phyloP scores from a whole-genome alignment of 2,329 filamentous ascomycete genomes.

The Paecilomyces formosus region DNA sequence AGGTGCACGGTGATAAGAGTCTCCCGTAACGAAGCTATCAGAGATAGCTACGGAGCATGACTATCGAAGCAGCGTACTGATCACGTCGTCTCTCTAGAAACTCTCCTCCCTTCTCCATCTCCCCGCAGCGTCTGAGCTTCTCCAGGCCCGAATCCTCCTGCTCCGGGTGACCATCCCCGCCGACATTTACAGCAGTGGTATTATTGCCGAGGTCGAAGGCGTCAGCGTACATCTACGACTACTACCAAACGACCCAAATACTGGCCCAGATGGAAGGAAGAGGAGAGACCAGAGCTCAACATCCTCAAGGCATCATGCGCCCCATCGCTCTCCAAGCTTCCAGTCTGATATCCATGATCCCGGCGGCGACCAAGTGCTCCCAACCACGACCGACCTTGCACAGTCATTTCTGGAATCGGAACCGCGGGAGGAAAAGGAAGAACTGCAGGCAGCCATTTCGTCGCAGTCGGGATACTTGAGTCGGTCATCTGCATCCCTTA shows the following conservation, averaged over 20 bases:
- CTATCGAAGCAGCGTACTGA: neutral
- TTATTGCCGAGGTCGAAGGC: constrained; percentile 73
- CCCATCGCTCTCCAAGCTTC: constrained; percentile 4
- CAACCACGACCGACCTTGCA: constrained; percentile 52
- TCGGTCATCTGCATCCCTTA: constrained; percentile 40
- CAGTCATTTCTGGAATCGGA: constrained; percentile 55
- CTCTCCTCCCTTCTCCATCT: constrained; percentile 67
- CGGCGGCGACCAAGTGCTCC: constrained; percentile 31
- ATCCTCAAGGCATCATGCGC: constrained; percentile 4
- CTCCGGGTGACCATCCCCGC: constrained; percentile 79
- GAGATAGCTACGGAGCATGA: neutral
- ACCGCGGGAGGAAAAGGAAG: constrained; percentile 48
- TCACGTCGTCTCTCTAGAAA: constrained; percentile 51
- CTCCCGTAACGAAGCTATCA: neutral
- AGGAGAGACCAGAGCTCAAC: neutral
- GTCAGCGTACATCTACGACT: constrained; percentile 64
- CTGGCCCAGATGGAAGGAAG: neutral
- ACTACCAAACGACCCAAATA: constrained; percentile 30
- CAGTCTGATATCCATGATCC: constrained; percentile 14
- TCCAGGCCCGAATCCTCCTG: constrained; percentile 65
- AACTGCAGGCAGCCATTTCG: constrained; percentile 51
- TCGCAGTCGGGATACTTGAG: constrained; percentile 45
- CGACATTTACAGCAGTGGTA: constrained; percentile 79
- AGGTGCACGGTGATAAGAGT: constrained; percentile 19
- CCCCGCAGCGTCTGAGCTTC: constrained; percentile 62